Conservation (phyloP, 2,329 filamentous ascomycete species). For the Cercospora brassicicola region DNA sequence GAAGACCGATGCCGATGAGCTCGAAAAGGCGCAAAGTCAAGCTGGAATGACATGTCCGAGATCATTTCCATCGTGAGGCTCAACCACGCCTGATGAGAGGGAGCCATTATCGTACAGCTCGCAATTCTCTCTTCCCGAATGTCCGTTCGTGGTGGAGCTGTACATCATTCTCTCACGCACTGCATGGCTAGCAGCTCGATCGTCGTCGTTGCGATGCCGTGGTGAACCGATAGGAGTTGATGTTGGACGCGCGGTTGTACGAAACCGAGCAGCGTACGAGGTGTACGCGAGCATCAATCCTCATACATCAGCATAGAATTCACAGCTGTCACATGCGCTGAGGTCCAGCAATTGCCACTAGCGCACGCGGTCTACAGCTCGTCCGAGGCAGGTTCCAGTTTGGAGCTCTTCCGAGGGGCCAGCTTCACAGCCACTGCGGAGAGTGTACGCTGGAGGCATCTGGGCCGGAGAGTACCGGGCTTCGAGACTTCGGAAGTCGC, state of each 20-base stretch:
- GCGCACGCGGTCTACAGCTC: not conserved
- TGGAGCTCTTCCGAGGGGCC: slow-evolving; percentile 4
- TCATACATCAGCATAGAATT: not conserved
- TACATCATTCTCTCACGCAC: not conserved
- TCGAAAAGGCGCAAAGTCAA: not conserved
- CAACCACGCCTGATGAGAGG: no score
- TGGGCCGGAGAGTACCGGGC: slow-evolving; percentile 4
- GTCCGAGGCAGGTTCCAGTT: not conserved
- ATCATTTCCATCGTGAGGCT: no score
- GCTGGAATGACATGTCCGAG: not conserved
- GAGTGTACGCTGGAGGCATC: not conserved
- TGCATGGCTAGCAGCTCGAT: not conserved
- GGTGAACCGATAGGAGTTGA: not conserved
- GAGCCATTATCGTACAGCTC: not conserved
- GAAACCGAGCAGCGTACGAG: not conserved
- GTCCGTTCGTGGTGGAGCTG: not conserved
- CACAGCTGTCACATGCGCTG: not conserved
- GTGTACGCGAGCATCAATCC: not conserved
- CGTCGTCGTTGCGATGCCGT: not conserved
- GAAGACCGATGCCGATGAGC: not conserved
- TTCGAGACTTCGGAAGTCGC: not conserved
- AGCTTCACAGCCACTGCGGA: slow-evolving; percentile 2
- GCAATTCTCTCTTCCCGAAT: not conserved
- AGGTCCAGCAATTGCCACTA: not conserved
- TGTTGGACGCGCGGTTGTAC: not conserved